Percentiles rank a stretch among this genome's conserved stretches.
These are phyloP conservation scores for Geotrichum siamense DNA, from an alignment of 1,139 yeast genomes.

Conservation along the genomic window DNA sequence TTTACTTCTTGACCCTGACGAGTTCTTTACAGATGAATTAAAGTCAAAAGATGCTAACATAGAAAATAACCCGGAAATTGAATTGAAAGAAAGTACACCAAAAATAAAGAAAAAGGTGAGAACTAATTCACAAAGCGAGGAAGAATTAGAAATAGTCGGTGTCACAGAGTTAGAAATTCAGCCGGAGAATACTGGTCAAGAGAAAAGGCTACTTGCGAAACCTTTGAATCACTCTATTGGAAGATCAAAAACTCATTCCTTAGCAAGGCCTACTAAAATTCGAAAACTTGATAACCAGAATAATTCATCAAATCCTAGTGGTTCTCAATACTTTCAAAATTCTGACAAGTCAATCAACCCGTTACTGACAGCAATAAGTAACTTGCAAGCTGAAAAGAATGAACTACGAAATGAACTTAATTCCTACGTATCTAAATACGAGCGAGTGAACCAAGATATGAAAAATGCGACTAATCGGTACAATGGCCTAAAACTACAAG, in stretches of 20 bases:
- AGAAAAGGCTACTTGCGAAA: neutral
- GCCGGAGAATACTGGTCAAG: neutral
- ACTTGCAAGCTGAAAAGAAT: constrained; percentile 12
- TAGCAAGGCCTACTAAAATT: constrained; percentile 6
- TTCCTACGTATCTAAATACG: constrained; percentile 8
- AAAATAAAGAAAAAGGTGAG: neutral
- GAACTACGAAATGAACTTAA: constrained; percentile 13
- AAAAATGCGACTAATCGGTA: neutral
- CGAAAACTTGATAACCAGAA: constrained; percentile 3
- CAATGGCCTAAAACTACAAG: constrained; percentile 5
- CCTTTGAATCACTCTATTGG: neutral
- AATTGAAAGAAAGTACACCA: neutral
- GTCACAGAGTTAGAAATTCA: constrained; percentile 7
- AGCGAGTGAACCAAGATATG: constrained; percentile 7
- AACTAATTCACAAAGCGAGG: neutral
- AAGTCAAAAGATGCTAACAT: neutral
- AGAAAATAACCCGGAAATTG: neutral
- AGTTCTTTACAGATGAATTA: neutral
- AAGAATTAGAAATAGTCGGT: constrained; percentile 10
- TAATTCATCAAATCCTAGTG: neutral
- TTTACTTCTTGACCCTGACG: constrained; percentile 12
- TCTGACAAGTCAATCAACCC: constrained; percentile 15
- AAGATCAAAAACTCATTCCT: constrained; percentile 5
- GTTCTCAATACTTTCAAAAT: neutral
- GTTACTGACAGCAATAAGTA: constrained; percentile 12